phyloP scores from a whole-genome alignment of 805 yeast species.

The Starmerella gropengiesseri region DNA sequence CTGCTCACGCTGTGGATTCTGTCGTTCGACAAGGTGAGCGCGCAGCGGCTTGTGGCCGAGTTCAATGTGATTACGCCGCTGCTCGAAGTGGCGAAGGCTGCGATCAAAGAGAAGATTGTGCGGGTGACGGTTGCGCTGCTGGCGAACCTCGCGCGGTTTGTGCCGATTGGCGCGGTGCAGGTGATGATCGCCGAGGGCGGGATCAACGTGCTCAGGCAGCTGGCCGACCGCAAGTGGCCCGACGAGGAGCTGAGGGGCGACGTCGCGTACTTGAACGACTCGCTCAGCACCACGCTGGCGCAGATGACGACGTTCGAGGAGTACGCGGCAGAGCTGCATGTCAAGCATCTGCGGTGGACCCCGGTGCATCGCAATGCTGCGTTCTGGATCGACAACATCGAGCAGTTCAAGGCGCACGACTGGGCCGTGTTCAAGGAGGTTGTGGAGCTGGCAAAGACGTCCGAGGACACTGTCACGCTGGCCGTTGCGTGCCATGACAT shows the following conservation, averaged over 20 bases:
- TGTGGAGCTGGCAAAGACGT: slow-evolving; percentile 30
- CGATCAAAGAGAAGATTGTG: slow-evolving; percentile 85
- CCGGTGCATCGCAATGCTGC: slow-evolving; percentile 85
- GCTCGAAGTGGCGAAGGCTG: slow-evolving; percentile 53
- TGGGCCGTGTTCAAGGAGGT: slow-evolving; percentile 62
- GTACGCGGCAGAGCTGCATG: slow-evolving; percentile 70
- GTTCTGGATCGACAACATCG: slow-evolving; percentile 80
- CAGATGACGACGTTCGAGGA: slow-evolving; percentile 87
- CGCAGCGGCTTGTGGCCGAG: slow-evolving; percentile 38
- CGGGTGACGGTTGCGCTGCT: slow-evolving; percentile 71
- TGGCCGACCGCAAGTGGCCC: slow-evolving; percentile 83
- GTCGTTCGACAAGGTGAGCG: slow-evolving; percentile 54
- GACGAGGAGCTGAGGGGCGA: slow-evolving; percentile 83
- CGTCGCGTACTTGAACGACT: slow-evolving; percentile 45
- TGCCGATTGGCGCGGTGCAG: slow-evolving; percentile 41
- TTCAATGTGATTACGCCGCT: slow-evolving; percentile 34
- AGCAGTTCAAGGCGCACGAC: slow-evolving; percentile 62
- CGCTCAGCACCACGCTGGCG: slow-evolving; percentile 61
- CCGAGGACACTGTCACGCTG: slow-evolving; percentile 31
- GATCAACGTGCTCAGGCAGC: slow-evolving; percentile 50
- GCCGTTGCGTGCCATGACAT: slow-evolving; percentile 64
- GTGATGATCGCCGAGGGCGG: slow-evolving; percentile 67
- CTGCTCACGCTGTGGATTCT: slow-evolving; percentile 75
- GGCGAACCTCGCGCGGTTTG: slow-evolving; percentile 30
- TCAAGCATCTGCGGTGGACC: slow-evolving; percentile 70